Conservation (phyloP, 2,329 filamentous ascomycete genomes). For the Cylindrodendrum hubeiense region DNA sequence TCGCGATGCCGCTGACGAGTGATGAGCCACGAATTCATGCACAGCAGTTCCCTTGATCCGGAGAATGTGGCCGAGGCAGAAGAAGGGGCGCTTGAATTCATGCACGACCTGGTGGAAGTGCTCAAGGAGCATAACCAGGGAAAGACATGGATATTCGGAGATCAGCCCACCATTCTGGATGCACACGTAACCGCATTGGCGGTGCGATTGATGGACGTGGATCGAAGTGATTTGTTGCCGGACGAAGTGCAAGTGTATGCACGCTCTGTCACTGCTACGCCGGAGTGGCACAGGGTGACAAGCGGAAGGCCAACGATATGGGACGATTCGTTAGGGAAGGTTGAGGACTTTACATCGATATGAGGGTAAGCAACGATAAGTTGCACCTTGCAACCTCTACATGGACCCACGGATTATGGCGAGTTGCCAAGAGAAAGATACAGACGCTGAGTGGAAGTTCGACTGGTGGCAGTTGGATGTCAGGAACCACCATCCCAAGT, state of each 20-base stretch:
- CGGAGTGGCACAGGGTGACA: conserved; percentile 43
- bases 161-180: conserved; percentile 46
- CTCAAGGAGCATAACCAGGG: conserved; percentile 25
- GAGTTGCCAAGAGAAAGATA: background rate
- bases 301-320: conserved; percentile 44
- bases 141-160: conserved; percentile 45
- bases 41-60: conserved; percentile 39
- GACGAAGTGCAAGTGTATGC: conserved; percentile 37
- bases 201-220: conserved; percentile 41
- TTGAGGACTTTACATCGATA: conserved; percentile 33
- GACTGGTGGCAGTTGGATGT: background rate
- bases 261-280: conserved; percentile 33
- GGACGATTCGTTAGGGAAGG: conserved; percentile 37
- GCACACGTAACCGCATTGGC: conserved; percentile 41
- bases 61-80: conserved; percentile 42
- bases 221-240: conserved; percentile 41
- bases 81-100: conserved; percentile 36
- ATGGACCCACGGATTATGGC: background rate
- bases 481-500: background rate
- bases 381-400: background rate
- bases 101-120: conserved; percentile 35
- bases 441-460: background rate
- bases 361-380: conserved; percentile 9
- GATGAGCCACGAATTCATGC: conserved; percentile 43
- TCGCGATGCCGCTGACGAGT: conserved; percentile 3